These are phyloP conservation scores for Kwoniella mangroviensis DNA, from an alignment of 768 basidiomycete genomes.

Conservation along the genomic window DNA sequence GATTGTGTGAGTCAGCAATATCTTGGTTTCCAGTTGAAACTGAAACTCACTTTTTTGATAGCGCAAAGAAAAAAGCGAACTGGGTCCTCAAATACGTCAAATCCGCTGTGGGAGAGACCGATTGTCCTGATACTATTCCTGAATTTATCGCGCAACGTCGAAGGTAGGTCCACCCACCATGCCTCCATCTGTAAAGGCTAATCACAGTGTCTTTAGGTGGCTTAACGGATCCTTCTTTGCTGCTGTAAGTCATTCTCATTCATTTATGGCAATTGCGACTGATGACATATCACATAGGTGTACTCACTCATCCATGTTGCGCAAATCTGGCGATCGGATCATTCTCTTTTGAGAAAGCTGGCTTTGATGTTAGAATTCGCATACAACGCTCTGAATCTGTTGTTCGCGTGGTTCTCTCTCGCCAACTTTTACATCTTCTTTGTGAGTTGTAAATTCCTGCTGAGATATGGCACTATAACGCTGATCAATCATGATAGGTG, in stretches of 20 bases:
- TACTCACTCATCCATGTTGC: conserved; percentile 89
- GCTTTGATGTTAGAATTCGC: conserved; percentile 77
- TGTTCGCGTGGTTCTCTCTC: conserved; percentile 88
- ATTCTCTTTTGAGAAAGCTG: conserved; percentile 75
- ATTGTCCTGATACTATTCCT: conserved; percentile 85
- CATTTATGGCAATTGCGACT: neutral
- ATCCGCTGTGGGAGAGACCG: conserved; percentile 89
- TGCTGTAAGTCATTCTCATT: conserved; percentile 58
- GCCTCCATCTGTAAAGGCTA: neutral
- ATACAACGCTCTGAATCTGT: conserved; percentile 83
- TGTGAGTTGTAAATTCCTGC: conserved; percentile 61
- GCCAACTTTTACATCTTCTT: conserved; percentile 97
- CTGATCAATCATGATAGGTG: conserved; percentile 61
- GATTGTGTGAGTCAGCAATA: conserved; percentile 47
- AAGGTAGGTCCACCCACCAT: conserved; percentile 69
- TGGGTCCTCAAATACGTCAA: conserved; percentile 59
- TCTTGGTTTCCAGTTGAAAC: neutral
- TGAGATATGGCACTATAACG: conserved; percentile 1
- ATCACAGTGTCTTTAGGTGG: conserved; percentile 51
- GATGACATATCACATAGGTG: conserved; percentile 57
- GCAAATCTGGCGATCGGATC: conserved; percentile 78
- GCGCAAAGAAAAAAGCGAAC: conserved; percentile 53
- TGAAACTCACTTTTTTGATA: neutral
- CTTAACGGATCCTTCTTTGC: conserved; percentile 87
- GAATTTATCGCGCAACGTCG: conserved; percentile 93